Evolutionary conservation across 140 eudicot species (phyloP).

Genomic region (Cichorium intybus): DNA sequence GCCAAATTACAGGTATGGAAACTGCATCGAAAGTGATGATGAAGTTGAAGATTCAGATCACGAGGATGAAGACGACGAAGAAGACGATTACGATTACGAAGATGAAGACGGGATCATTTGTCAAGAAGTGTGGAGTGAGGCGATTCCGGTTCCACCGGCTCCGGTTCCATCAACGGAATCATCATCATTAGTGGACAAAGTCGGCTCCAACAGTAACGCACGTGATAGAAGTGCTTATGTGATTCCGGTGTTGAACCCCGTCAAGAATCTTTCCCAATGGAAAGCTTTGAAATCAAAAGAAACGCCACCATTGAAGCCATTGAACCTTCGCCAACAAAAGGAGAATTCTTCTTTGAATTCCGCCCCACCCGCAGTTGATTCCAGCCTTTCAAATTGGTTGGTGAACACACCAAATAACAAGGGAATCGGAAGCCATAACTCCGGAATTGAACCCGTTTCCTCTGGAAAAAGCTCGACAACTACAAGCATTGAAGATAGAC

Average conservation of each 20-base stretch:
- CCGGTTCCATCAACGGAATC: conserved; percentile 47
- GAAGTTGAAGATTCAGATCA: conserved; percentile 54
- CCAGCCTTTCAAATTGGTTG: conserved; percentile 92
- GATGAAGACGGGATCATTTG: conserved; percentile 36
- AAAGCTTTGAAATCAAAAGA: conserved; percentile 65
- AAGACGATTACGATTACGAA: conserved; percentile 40
- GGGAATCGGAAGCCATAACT: conserved; percentile 10
- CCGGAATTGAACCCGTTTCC: conserved; percentile 37
- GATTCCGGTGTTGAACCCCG: conserved; percentile 77
- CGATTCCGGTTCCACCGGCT: conserved; percentile 43
- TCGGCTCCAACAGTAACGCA: conserved; percentile 32
- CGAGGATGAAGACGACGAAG: conserved; percentile 45
- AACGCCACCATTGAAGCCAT: conserved; percentile 30
- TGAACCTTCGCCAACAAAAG: conserved; percentile 40
- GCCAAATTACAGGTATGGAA: conserved; percentile 79
- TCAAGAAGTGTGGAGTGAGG: conserved; percentile 55
- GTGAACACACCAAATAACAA: conserved; percentile 36
- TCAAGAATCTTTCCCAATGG: conserved; percentile 88
- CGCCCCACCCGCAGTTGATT: conserved; percentile 57
- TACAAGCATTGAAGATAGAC: conserved; percentile 71
- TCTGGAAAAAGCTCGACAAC: conserved; percentile 39
- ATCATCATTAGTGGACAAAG: conserved; percentile 20
- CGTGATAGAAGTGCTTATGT: conserved; percentile 66
- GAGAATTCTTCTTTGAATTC: conserved; percentile 51
- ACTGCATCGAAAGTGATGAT: conserved; percentile 79